Evolutionary conservation across 345 rosid species (phyloP), one percentile per base, ranked within the genome.

Genomic region (Eucalyptus polyanthemos): DNA sequence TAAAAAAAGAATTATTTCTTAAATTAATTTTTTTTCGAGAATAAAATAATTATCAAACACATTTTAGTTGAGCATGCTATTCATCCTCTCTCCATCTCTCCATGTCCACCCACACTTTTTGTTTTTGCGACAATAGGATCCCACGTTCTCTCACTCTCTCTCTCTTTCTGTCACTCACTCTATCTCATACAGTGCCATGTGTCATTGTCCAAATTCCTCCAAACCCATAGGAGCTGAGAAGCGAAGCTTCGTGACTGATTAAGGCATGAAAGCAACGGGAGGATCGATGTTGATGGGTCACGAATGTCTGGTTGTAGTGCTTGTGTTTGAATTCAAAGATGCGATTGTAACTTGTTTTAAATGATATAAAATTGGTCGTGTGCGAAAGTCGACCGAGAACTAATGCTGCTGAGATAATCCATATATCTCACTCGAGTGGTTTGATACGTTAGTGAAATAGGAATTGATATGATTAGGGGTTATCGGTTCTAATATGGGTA

Each of bases 1-100:
- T 53, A 3, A 21, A 53, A 53, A 53, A 21, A 8, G 1, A 53
- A 19, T 53, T 4, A 21, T 19, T 53, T 53, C 0, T 53, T 53
- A 3, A 53, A 1, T 3, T 2, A 19, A 8, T 17, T 51, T 53
- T 21, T 4, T 53, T 1, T 17, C 5, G 0, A 2, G 0, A 21
- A 53, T 7, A 51, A 0, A 51, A 53, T 53, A 2, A 0, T 53
- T 19, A 8, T 19, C 5, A 21, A 53, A 8, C 11, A 1, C 5
- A 53, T 19, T 11, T 8, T 15, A n/a, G 16, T n/a, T 67, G 21
- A n/a, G 11, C 22, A 8, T 21, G 58, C 80, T 40, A 8, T 53
- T 6, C 22, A 16, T 4, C 42, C 42, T 16, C 80, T 69, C 80
- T n/a, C 72, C 10, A 15, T n/a, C 11, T 67, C 80, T 65, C 42